Base-by-base conservation (phyloP, 441 rosid species). In the Pelargonium citronellum region DNA sequence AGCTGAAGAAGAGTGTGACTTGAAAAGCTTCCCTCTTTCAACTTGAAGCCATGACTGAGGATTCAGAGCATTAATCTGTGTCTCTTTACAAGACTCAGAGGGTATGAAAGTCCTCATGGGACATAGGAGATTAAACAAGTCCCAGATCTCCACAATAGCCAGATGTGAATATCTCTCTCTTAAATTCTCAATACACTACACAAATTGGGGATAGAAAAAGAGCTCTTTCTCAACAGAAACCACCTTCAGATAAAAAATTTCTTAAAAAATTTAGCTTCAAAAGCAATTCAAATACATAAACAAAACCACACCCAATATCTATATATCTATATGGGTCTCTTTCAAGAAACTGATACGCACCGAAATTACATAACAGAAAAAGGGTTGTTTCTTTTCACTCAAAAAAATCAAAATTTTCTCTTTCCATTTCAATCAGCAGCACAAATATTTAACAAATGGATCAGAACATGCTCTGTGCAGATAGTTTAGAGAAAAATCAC, bases 31-130 rank as follows among this genome's bases (percentile, higher is more conserved):
- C 80, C 98, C 99, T 80, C 98, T 87, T 78, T 95, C 99, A 74
- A 92, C 98, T 83, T 95, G 99, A 72, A 92, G 99, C 99, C 99
- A 95, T 65, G 98, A 89, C 84, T 95, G 98, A 7, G 97, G 98
- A 89, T 95, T 95, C 61, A 90, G 79, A 0, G 89, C 86, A 85
- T 87, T 73, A 75, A 87, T 85, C 73, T 89, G 92, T 57, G 91
- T 76, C 70, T 92, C 97, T 86, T 92, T 95, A 83, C 87, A 92
- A 37, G 93, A 83, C 67, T 92, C 97, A 65, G 97, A 85, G 2
- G 93, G 89, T 67, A 84, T 85, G 77, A 89, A 88, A 41, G 89
- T 80, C 91, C 87, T 88, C 99, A 92, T 95, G 76, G 87, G 92
- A 81, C 96, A 89, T 79, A 95, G 87, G 71, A 87, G 85, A 81